Conservation (phyloP, 805 yeast species). For the Metschnikowia reukaufii region DNA sequence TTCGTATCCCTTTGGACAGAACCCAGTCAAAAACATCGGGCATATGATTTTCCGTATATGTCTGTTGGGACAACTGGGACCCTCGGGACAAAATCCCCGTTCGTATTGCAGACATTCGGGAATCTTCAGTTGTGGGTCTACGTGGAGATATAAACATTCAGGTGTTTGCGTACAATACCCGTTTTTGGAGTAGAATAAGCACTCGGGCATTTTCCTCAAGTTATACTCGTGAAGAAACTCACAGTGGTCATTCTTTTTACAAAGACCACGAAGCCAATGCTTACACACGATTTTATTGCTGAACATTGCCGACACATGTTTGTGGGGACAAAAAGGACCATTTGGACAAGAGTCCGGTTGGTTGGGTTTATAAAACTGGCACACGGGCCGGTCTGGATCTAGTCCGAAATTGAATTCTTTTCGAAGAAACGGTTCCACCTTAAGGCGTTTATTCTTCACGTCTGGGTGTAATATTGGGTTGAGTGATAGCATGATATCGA, state of each 20-base stretch:
- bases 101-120: conserved; percentile 85
- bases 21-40: conserved; percentile 80
- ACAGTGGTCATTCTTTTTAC: conserved; percentile 95
- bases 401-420: conserved; percentile 79
- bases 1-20: conserved; percentile 84
- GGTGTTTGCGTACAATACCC: conserved; percentile 91
- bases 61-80: conserved; percentile 79
- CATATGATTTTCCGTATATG: conserved; percentile 79
- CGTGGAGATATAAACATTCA: conserved; percentile 89
- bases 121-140: conserved; percentile 85
- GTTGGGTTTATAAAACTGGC: conserved; percentile 66
- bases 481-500: conserved; percentile 39
- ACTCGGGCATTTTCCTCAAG: conserved; percentile 93
- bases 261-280: conserved; percentile 96
- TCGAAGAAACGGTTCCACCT: conserved; percentile 80
- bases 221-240: conserved; percentile 96
- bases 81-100: conserved; percentile 88
- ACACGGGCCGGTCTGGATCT: conserved; percentile 82
- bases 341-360: conserved; percentile 71
- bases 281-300: conserved; percentile 79
- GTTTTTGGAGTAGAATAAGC: conserved; percentile 78
- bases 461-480: conserved; percentile 44
- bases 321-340: conserved; percentile 82
- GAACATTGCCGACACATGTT: conserved; percentile 64
- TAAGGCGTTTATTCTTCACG: conserved; percentile 41